Evolutionary conservation across 1,139 yeast species (phyloP).

Genomic region (Geotrichum siamense): DNA sequence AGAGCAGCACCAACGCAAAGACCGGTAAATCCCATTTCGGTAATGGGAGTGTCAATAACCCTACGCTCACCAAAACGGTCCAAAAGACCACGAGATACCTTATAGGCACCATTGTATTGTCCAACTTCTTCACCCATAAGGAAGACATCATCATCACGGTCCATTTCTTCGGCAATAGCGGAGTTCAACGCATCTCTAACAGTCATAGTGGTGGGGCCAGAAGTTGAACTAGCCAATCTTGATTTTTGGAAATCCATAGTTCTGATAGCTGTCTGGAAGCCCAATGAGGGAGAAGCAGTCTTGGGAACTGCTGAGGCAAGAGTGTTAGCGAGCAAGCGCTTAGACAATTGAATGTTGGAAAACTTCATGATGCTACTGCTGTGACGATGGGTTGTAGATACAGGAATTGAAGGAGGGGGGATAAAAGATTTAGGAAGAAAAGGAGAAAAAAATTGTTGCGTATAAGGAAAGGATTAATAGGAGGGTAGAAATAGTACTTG

Average conservation of each 20-base stretch:
- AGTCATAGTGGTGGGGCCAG: constrained; percentile 46
- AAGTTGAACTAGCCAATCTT: constrained; percentile 27
- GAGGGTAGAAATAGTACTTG: neutral
- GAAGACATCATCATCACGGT: constrained; percentile 89
- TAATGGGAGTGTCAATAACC: constrained; percentile 94
- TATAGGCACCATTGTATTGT: constrained; percentile 98
- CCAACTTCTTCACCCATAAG: constrained; percentile 99
- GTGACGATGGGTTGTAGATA: neutral
- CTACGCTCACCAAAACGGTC: constrained; percentile 97
- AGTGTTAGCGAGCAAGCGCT: constrained; percentile 14
- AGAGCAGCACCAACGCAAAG: constrained; percentile 95
- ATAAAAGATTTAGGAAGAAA: neutral
- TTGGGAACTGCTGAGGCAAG: constrained; percentile 12
- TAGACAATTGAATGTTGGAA: constrained; percentile 12
- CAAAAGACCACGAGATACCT: constrained; percentile 88
- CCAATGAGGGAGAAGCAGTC: constrained; percentile 17
- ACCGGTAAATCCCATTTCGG: constrained; percentile 99
- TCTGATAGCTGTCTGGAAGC: constrained; percentile 29
- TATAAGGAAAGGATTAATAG: neutral
- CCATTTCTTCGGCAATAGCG: constrained; percentile 96
- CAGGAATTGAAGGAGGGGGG: neutral
- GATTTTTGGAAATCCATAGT: constrained; percentile 24
- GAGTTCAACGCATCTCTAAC: constrained; percentile 96
- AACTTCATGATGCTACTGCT: constrained; percentile 9
- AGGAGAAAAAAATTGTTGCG: neutral